phyloP scores from a whole-genome alignment of 345 rosid species.

The Kernera saxatilis region DNA sequence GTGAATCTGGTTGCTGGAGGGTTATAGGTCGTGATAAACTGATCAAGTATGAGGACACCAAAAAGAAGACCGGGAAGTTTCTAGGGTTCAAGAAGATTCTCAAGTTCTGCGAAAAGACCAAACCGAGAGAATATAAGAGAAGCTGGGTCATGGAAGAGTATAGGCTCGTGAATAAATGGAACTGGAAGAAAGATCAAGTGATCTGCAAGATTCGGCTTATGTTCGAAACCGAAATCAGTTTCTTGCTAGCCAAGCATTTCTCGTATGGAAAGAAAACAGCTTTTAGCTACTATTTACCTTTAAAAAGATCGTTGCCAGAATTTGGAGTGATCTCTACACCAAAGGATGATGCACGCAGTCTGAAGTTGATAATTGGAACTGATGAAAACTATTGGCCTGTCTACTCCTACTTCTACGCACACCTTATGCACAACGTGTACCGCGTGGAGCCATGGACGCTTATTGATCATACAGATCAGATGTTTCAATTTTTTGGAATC shows the following conservation, averaged over 20 bases:
- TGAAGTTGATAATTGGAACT: background rate
- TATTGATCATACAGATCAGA: background rate
- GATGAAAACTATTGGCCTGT: background rate
- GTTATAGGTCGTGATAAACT: slow-evolving; percentile 3
- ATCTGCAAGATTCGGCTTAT: slow-evolving; percentile 12
- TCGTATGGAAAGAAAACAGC: too few relatives aligned
- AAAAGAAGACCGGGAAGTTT: background rate
- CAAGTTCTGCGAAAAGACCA: background rate
- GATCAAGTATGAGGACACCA: background rate
- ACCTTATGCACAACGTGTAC: background rate
- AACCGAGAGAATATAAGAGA: background rate
- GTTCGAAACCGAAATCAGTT: background rate
- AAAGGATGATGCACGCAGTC: background rate
- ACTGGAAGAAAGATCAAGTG: background rate
- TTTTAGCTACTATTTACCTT: background rate
- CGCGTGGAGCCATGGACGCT: background rate
- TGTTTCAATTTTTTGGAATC: background rate
- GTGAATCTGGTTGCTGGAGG: background rate
- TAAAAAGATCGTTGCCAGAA: background rate
- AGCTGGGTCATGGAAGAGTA: slow-evolving; percentile 17
- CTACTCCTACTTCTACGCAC: too few relatives aligned
- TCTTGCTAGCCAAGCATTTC: slow-evolving; percentile 14
- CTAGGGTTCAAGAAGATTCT: slow-evolving; percentile 21
- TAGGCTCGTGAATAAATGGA: background rate
- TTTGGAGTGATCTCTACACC: background rate